These are phyloP conservation scores for Pseudomonodictys pantanalensis DNA, from an alignment of 495 filamentous ascomycete species.

Conservation along the genomic window DNA sequence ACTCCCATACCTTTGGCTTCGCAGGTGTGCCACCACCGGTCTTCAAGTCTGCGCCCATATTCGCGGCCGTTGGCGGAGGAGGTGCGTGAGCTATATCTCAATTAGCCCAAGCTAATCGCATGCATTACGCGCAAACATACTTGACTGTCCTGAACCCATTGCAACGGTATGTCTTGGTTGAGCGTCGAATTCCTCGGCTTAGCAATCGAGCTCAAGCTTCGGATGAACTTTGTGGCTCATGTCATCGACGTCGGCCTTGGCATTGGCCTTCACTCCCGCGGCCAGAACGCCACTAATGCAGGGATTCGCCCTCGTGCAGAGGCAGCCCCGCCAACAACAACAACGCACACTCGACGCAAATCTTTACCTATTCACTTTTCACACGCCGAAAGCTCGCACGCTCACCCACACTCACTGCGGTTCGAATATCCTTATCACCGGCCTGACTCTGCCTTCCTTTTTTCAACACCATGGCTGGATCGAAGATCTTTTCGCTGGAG, in stretches of 20 bases:
- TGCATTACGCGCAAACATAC: conserved; percentile 7
- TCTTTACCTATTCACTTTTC: too few species aligned
- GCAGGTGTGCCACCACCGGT: conserved; percentile 42
- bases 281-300: too few species aligned
- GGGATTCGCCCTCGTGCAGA: not conserved
- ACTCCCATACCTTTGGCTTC: conserved; percentile 54
- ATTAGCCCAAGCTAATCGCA: not conserved
- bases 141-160: conserved; percentile 34
- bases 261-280: conserved; percentile 10
- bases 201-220: conserved; percentile 11
- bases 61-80: conserved; percentile 36
- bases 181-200: conserved; percentile 6
- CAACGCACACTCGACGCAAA: too few species aligned
- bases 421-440: conserved; percentile 7
- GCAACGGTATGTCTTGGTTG: conserved; percentile 3
- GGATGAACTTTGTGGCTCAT: conserved; percentile 5
- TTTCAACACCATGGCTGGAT: conserved; percentile 49
- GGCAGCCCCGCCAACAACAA: conserved; percentile 25
- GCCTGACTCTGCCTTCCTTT: conserved; percentile 35
- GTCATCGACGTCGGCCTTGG: conserved; percentile 17
- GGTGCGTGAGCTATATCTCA: conserved; percentile 10
- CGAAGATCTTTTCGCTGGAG: conserved; percentile 84
- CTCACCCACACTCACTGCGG: not conserved
- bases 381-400: not conserved
- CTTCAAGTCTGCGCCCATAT: conserved; percentile 46